A percentile compares a stretch with the other conserved stretches of the same genome.
These are phyloP conservation scores for Jimgerdemannia flammicorona DNA, from an alignment of 192 early-diverging fungal genomes.

Conservation along the genomic window DNA sequence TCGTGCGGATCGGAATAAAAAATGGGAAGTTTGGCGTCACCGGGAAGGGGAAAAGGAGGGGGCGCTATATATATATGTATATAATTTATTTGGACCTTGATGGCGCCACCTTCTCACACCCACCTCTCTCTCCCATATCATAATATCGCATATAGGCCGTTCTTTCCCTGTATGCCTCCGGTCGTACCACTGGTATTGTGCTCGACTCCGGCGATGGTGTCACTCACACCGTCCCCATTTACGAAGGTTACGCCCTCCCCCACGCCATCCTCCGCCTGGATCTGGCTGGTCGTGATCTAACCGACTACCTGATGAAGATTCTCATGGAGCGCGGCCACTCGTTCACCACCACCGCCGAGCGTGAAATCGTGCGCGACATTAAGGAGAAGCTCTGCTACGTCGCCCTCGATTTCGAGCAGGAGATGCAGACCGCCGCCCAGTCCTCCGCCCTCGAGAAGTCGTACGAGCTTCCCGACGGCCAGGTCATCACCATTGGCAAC, in stretches of 20 bases:
- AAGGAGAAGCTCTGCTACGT: conserved; percentile 99
- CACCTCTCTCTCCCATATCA: no score
- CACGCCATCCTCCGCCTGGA: conserved; percentile 97
- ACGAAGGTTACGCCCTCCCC: conserved; percentile 94
- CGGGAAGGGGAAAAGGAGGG: no score
- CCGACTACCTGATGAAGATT: conserved; percentile 89
- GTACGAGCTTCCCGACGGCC: conserved; percentile 98
- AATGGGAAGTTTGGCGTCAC: no score
- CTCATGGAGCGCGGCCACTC: conserved; percentile 96
- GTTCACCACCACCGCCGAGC: conserved; percentile 93
- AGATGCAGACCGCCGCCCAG: conserved; percentile 91
- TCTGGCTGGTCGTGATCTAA: conserved; percentile 96
- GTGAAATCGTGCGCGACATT: conserved; percentile 98
- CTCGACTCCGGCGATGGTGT: conserved; percentile 99
- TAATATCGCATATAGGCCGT: conserved; percentile 67
- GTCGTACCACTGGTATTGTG: conserved; percentile 98
- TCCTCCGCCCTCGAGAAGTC: conserved; percentile 95
- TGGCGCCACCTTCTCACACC: no score
- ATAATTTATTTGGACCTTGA: no score
- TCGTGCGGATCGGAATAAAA: background rate
- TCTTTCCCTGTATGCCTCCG: conserved; percentile 93
- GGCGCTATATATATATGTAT: no score
- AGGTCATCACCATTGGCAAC: conserved; percentile 97
- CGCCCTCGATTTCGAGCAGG: conserved; percentile 96
- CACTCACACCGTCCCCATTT: conserved; percentile 96